These are phyloP conservation scores for Zoysia matrella DNA, from an alignment of 202 grass and related monocot genomes.

Conservation along the genomic window DNA sequence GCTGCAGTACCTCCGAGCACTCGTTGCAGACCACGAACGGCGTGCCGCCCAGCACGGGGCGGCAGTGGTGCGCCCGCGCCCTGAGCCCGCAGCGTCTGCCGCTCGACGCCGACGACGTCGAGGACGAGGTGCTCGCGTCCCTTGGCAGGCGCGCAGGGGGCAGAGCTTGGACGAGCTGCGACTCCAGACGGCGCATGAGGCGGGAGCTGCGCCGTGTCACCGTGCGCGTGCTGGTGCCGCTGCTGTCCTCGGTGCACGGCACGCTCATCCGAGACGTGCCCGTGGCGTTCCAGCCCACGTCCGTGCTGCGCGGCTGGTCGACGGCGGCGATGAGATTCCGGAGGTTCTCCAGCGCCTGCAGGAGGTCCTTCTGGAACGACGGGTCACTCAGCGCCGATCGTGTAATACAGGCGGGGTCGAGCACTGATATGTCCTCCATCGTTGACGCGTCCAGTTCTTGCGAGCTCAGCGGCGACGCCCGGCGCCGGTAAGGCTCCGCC, in stretches of 20 bases:
- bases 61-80: constrained; percentile 40
- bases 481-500: not conserved
- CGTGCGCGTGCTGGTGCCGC: not conserved
- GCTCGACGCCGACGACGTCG: not conserved
- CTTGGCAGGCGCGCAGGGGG: constrained; percentile 19
- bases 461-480: constrained; percentile 48
- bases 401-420: not conserved
- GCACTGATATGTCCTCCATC: not conserved
- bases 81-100: not conserved
- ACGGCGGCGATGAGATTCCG: constrained; percentile 57
- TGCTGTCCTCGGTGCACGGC: constrained; percentile 1
- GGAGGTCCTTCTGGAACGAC: constrained; percentile 50
- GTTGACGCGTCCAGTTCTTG: constrained; percentile 28
- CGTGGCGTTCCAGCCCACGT: not conserved
- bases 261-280: not conserved
- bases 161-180: constrained; percentile 52
- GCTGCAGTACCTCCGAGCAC: constrained; percentile 58
- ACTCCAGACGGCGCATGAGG: constrained; percentile 60
- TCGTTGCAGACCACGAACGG: constrained; percentile 63
- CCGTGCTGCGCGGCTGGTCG: constrained; percentile 34
- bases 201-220: constrained; percentile 49
- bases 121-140: not conserved
- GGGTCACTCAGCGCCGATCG: constrained; percentile 49
- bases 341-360: constrained; percentile 62
- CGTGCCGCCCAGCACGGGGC: constrained; percentile 57